Conservation (phyloP, 140 eudicot genomes). For the Oenanthe javanica region DNA sequence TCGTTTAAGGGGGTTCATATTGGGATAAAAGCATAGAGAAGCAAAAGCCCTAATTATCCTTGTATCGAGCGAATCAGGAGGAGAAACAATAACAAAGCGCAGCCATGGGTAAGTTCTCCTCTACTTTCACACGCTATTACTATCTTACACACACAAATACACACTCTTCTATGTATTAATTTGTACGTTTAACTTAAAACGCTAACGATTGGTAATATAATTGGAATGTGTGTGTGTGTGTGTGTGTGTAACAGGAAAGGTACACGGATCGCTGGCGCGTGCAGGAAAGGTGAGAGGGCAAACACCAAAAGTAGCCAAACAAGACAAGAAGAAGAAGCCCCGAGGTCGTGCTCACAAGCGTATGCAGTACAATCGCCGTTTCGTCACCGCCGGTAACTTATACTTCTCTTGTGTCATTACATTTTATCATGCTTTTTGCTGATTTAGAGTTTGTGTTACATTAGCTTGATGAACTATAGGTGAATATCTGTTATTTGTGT, state of each 20-base stretch:
- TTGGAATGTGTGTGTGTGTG: too few relatives aligned
- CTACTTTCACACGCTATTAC: too few relatives aligned
- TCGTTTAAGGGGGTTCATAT: too few relatives aligned
- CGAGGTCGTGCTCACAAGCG: conserved; percentile 58
- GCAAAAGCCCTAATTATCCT: not conserved
- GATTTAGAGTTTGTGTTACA: not conserved
- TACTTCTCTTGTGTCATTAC: too few relatives aligned
- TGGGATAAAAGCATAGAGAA: too few relatives aligned
- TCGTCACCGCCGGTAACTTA: conserved; percentile 43
- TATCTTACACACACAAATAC: too few relatives aligned
- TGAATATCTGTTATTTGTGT: too few relatives aligned
- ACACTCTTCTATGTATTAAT: too few relatives aligned
- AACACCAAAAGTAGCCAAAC: conserved; percentile 52
- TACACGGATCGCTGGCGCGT: conserved; percentile 54
- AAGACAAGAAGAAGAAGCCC: conserved; percentile 57
- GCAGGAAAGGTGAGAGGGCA: conserved; percentile 55
- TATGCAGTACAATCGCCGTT: conserved; percentile 52
- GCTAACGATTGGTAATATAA: too few relatives aligned
- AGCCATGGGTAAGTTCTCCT: not conserved
- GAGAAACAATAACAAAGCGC: not conserved
- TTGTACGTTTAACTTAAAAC: too few relatives aligned
- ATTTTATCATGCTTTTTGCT: too few relatives aligned
- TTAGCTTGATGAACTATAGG: too few relatives aligned
- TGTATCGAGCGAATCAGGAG: not conserved
- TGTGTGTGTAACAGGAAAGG: conserved; percentile 33